A percentile compares a stretch with the other conserved stretches of the same genome.
phyloP scores from a whole-genome alignment of 2,329 filamentous ascomycete genomes.

The Blumeria graminis region DNA sequence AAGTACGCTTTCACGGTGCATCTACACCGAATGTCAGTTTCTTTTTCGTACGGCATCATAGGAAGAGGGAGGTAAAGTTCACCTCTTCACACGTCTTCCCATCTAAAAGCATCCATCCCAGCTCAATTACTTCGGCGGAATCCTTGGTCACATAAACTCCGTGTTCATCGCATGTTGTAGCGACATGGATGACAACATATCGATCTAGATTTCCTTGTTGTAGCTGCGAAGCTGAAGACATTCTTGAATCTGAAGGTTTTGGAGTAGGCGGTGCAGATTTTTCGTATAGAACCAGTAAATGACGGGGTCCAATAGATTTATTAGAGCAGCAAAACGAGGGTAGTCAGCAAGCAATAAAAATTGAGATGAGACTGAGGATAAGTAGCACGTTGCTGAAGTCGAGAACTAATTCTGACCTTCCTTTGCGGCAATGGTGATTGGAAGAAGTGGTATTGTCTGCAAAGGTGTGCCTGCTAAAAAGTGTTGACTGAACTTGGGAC shows the following conservation, averaged over 20 bases:
- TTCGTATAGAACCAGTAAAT: not conserved
- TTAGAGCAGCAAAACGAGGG: too few species aligned
- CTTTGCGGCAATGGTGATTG: too few species aligned
- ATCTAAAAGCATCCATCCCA: slow-evolving; percentile 92
- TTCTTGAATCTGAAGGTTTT: slow-evolving; percentile 22
- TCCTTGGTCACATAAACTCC: slow-evolving; percentile 98
- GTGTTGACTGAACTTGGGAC: too few species aligned
- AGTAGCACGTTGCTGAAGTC: too few species aligned
- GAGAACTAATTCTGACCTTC: too few species aligned
- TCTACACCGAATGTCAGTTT: slow-evolving; percentile 23
- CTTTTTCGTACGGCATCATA: not conserved
- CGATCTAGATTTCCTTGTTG: slow-evolving; percentile 61
- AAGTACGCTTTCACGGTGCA: slow-evolving; percentile 84
- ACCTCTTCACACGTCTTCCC: slow-evolving; percentile 85
- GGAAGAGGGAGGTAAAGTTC: slow-evolving; percentile 15
- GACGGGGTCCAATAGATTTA: too few species aligned
- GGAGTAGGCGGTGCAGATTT: not conserved
- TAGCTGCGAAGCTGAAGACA: slow-evolving; percentile 24
- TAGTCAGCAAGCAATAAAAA: too few species aligned
- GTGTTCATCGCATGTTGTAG: slow-evolving; percentile 96
- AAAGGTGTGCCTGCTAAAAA: too few species aligned
- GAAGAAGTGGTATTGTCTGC: too few species aligned
- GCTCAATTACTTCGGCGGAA: slow-evolving; percentile 95
- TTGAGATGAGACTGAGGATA: too few species aligned
- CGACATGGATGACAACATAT: slow-evolving; percentile 95